These are phyloP conservation scores for Phanerochaete carnosa DNA, from an alignment of 768 basidiomycete species.

Conservation along the genomic window DNA sequence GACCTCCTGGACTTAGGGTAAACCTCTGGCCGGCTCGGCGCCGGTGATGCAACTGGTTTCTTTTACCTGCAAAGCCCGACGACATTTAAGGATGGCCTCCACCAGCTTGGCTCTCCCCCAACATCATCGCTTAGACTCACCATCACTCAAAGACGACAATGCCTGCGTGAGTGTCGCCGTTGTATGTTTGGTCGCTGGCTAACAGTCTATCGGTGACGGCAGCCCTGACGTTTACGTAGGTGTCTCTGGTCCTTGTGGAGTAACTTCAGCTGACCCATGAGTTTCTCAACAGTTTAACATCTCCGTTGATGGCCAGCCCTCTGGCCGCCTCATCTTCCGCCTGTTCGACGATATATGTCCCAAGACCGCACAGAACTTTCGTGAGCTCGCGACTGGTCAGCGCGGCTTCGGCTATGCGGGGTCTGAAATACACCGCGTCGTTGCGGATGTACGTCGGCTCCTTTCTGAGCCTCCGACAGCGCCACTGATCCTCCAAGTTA, in stretches of 20 bases:
- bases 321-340: constrained; percentile 78
- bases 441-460: constrained; percentile 31
- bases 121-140: background rate
- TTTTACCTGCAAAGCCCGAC: background rate
- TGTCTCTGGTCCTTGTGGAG: background rate
- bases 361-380: constrained; percentile 77
- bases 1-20: background rate
- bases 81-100: background rate
- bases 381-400: constrained; percentile 67
- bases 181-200: background rate
- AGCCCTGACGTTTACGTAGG: constrained; percentile 26
- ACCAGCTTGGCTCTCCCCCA: background rate
- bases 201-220: background rate
- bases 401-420: constrained; percentile 71
- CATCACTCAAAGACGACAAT: background rate
- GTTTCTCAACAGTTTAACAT: constrained; percentile 53
- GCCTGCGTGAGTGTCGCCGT: background rate
- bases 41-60: background rate
- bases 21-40: background rate
- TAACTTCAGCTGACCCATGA: background rate
- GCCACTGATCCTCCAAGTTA: background rate
- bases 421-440: constrained; percentile 62
- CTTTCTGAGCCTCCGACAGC: background rate
- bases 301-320: constrained; percentile 52
- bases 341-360: constrained; percentile 84